Percentiles rank a stretch among this genome's conserved stretches.
phyloP scores from a whole-genome alignment of 768 basidiomycete species.

The Krasilnikovozyma curviuscula region DNA sequence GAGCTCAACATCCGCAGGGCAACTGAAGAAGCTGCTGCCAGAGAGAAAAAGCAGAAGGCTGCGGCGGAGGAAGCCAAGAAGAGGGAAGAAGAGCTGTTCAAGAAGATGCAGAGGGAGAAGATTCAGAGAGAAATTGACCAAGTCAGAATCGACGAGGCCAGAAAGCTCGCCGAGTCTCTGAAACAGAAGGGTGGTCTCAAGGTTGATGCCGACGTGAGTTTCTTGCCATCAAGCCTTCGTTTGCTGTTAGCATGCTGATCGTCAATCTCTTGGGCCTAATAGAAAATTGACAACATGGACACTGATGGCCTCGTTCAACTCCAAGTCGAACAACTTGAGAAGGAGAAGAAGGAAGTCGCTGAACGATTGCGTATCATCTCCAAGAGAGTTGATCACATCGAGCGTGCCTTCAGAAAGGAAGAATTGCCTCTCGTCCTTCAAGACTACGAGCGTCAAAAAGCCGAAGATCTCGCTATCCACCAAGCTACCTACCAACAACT shows the following conservation, averaged over 20 bases:
- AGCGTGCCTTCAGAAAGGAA: constrained; percentile 84
- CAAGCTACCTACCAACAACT: constrained; percentile 41
- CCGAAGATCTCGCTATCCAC: constrained; percentile 50
- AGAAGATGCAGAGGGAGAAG: constrained; percentile 36
- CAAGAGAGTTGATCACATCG: constrained; percentile 86
- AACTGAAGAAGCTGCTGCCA: constrained; percentile 64
- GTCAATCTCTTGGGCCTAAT: too few relatives aligned
- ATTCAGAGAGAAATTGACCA: constrained; percentile 41
- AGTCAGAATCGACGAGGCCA: constrained; percentile 60
- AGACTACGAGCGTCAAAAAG: constrained; percentile 76
- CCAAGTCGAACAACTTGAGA: constrained; percentile 87
- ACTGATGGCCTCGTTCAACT: constrained; percentile 70
- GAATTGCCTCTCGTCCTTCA: constrained; percentile 65
- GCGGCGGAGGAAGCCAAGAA: constrained; percentile 44
- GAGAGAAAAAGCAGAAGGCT: constrained; percentile 45
- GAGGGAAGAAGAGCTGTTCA: constrained; percentile 44
- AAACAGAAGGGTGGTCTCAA: constrained; percentile 54
- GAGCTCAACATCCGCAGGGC: constrained; percentile 70
- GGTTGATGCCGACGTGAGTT: constrained; percentile 48
- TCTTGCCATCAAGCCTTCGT: background rate
- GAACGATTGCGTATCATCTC: constrained; percentile 61
- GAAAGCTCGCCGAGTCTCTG: constrained; percentile 65
- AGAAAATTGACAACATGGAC: constrained; percentile 68
- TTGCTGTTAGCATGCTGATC: background rate
- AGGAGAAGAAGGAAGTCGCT: constrained; percentile 74